Base-by-base conservation (phyloP, 23 red algal genomes). In the Gracilaria gracilis region DNA sequence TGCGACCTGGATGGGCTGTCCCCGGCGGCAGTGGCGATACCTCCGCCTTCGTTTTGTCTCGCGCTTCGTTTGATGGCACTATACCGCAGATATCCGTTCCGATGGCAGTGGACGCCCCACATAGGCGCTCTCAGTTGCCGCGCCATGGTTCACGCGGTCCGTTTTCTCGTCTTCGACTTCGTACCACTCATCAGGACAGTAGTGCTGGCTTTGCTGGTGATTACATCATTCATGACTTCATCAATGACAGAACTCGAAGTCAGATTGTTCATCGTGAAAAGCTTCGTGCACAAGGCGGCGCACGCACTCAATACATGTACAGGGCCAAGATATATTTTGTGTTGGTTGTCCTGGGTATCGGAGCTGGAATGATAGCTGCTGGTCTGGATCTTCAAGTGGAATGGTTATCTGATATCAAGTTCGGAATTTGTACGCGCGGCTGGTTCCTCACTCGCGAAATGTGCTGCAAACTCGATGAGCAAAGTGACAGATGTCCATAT, bases 351-450 rank as follows among this genome's bases (percentile, higher is more conserved):
- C 55, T 95, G 58, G 93, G 93, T 39, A 71, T 95, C 14, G 86
- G 81, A 4, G 81, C 88, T 38, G 93, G 93, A 55, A 57, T 88
- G 51, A 71, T 95, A n/a, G 93, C 93, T 8, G 93, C 93, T 31
- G 57, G 81, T 77, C 85, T 95, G 19, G 93, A 95, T 76, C 65
- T 95, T n/a, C 74, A 65, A 16, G 93, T 95, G 14, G 93, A 95
- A 58, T 95, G 93, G 93, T 40, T 95, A 24, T 88, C 93, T 37
- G 93, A 95, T 76, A 62, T 95, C 48, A 95, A 95, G 85, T 95
- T 95, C 74, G 93, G 93, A 35, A 15, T 75, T 14, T 95, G 93
- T 84, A 89, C 74, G n/a, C 62, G 75, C 29, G 93, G 79, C 39
- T 91, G 86, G 75, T 95, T 69, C 57, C 51, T 95, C 39, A 89